phyloP scores from a whole-genome alignment of 768 basidiomycete species.

The Leucocoprinus birnbaumii region DNA sequence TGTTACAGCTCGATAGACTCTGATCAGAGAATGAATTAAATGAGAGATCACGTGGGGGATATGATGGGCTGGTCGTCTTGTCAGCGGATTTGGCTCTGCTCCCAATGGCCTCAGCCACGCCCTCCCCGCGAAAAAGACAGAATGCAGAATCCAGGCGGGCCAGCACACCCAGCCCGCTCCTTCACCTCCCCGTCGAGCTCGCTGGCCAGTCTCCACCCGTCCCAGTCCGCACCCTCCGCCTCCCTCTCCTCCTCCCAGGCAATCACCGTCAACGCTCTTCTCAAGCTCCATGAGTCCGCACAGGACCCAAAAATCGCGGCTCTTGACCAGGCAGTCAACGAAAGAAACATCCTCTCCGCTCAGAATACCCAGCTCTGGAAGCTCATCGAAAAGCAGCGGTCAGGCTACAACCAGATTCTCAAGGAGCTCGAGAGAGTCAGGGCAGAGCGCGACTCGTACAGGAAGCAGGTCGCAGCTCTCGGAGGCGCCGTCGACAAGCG shows the following conservation, averaged over 20 bases:
- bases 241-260: conserved; percentile 33
- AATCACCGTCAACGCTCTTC: conserved; percentile 50
- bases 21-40: neutral
- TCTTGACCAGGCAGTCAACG: conserved; percentile 72
- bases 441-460: conserved; percentile 73
- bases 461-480: conserved; percentile 36
- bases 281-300: conserved; percentile 50
- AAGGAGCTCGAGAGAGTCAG: conserved; percentile 87
- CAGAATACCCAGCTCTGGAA: conserved; percentile 96
- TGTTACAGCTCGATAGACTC: no score
- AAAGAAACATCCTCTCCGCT: conserved; percentile 74
- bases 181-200: conserved; percentile 31
- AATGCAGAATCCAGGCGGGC: conserved; percentile 29
- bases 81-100: conserved; percentile 4
- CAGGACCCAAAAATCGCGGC: conserved; percentile 61
- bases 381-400: conserved; percentile 87
- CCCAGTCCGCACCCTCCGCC: conserved; percentile 27
- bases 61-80: conserved; percentile 1
- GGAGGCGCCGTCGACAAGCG: conserved; percentile 23
- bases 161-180: conserved; percentile 32
- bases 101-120: conserved; percentile 22
- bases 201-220: conserved; percentile 20
- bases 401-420: conserved; percentile 74
- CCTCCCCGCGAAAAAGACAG: conserved; percentile 29
- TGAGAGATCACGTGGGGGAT: neutral